Evolutionary conservation across 768 basidiomycete genomes (phyloP).

Genomic region (Goffeauzyma gilvescens): DNA sequence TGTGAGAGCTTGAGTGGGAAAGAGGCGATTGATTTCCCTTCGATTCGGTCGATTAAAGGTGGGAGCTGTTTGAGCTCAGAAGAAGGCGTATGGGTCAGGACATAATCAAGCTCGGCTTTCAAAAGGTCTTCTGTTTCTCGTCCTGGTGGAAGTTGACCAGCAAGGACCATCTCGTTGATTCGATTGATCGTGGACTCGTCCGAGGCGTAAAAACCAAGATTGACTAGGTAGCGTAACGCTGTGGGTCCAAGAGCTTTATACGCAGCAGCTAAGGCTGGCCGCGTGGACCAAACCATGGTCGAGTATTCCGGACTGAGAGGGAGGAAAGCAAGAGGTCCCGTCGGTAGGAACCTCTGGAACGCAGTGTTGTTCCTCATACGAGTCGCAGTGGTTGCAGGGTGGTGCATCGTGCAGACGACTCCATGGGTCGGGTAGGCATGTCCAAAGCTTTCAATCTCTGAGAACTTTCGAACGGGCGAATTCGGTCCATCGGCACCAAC

Average conservation of each 20-base stretch:
- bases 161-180: constrained; percentile 18
- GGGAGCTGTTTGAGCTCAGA: constrained; percentile 37
- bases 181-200: constrained; percentile 19
- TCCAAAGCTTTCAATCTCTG: constrained; percentile 67
- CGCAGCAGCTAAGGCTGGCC: constrained; percentile 52
- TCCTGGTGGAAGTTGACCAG: neutral
- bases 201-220: constrained; percentile 66
- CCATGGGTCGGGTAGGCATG: constrained; percentile 81
- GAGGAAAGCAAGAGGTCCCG: constrained; percentile 87
- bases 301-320: constrained; percentile 61
- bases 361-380: constrained; percentile 73
- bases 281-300: constrained; percentile 88
- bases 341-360: constrained; percentile 84
- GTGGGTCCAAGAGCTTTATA: constrained; percentile 47
- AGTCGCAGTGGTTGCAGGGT: constrained; percentile 42
- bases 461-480: constrained; percentile 75
- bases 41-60: constrained; percentile 52
- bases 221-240: constrained; percentile 56
- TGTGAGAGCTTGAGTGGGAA: constrained; percentile 81
- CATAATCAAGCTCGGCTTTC: neutral
- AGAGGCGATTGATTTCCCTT: constrained; percentile 55
- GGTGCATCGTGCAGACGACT: constrained; percentile 69
- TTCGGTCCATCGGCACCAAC: constrained; percentile 92
- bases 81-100: constrained; percentile 1
- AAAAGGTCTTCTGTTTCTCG: neutral